A percentile compares a stretch with the other conserved stretches of the same genome.
phyloP scores from a whole-genome alignment of 345 rosid species.

The Citrus unshiu region DNA sequence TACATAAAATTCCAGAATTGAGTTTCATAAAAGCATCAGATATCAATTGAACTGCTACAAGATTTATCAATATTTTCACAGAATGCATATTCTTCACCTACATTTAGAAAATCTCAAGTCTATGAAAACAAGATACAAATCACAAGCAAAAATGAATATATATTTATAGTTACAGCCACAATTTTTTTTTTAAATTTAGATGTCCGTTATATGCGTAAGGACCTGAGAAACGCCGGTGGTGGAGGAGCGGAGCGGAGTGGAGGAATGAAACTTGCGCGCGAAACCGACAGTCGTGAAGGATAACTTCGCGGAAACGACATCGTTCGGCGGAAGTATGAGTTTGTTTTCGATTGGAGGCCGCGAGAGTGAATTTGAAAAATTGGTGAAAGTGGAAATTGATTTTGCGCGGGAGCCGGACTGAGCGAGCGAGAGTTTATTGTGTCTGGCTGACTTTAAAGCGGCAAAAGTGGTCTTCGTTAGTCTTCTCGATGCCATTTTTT shows the following conservation, averaged over 20 bases:
- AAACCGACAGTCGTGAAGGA: not conserved
- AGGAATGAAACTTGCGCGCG: conserved; percentile 32
- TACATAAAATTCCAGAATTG: not conserved
- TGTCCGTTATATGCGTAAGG: not conserved
- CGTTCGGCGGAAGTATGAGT: not conserved
- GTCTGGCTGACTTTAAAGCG: conserved; percentile 21
- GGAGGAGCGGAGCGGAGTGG: conserved; percentile 36
- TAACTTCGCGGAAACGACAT: conserved; percentile 16
- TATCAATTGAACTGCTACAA: not conserved
- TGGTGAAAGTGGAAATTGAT: conserved; percentile 11
- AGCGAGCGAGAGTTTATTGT: not conserved
- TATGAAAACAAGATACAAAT: not conserved
- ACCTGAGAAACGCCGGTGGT: conserved; percentile 46
- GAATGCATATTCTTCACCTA: not conserved
- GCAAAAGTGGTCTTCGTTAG: conserved; percentile 29
- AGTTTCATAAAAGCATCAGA: not conserved
- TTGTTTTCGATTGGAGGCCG: not conserved
- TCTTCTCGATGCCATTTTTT: conserved; percentile 35
- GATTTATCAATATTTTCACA: no score
- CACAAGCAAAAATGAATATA: not conserved
- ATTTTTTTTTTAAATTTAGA: no score
- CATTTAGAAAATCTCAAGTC: not conserved
- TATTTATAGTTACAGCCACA: no score
- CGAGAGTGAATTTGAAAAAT: not conserved
- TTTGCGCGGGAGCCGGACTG: conserved; percentile 1